Evolutionary conservation across 495 filamentous ascomycete species (phyloP).

Genomic region (Neurospora africana): DNA sequence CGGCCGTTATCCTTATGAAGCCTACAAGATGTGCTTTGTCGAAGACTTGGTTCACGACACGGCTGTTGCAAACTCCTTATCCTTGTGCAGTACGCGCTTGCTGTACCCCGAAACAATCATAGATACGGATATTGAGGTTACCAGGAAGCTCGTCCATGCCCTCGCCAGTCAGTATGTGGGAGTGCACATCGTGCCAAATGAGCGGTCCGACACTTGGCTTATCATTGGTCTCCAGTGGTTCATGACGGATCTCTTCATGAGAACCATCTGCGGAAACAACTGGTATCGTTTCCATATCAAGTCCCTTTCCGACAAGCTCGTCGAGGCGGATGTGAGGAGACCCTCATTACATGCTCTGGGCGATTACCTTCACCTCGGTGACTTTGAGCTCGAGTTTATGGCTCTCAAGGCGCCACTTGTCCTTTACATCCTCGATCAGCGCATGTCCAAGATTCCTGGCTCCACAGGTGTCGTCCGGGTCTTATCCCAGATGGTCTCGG

Average conservation of each 20-base stretch:
- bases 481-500: constrained; percentile 68
- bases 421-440: constrained; percentile 83
- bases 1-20: constrained; percentile 74
- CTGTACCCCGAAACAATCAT: constrained; percentile 74
- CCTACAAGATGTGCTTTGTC: constrained; percentile 86
- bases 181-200: constrained; percentile 72
- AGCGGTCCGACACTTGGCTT: constrained; percentile 79
- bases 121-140: constrained; percentile 69
- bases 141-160: constrained; percentile 66
- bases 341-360: constrained; percentile 78
- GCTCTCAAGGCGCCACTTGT: constrained; percentile 84
- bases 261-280: constrained; percentile 81
- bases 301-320: constrained; percentile 65
- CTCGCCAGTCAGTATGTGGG: constrained; percentile 92
- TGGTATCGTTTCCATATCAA: constrained; percentile 90
- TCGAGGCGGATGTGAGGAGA: constrained; percentile 69
- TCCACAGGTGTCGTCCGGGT: constrained; percentile 76
- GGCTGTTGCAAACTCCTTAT: constrained; percentile 65
- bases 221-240: constrained; percentile 84
- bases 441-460: constrained; percentile 76
- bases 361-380: constrained; percentile 64
- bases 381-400: constrained; percentile 78
- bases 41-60: constrained; percentile 73
- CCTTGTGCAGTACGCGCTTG: constrained; percentile 77
- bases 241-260: constrained; percentile 88